A percentile compares a stretch with the other conserved stretches of the same genome.
These are phyloP conservation scores for Aspergillus clavatus DNA, from an alignment of 2,329 filamentous ascomycete genomes.

Conservation along the genomic window DNA sequence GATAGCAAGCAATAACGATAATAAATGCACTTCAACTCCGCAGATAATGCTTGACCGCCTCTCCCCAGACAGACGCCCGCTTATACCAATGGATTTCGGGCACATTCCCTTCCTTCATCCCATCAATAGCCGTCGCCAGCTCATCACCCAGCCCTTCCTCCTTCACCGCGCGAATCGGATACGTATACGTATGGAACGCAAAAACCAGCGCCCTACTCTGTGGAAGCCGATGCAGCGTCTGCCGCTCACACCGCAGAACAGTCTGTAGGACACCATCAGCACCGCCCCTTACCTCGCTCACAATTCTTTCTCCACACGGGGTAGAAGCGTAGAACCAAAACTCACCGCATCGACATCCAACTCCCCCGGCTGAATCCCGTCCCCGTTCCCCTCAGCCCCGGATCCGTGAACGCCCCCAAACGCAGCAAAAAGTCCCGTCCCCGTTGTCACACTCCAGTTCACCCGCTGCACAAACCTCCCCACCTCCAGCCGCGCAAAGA, in stretches of 20 bases:
- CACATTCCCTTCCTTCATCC: conserved; percentile 52
- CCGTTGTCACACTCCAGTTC: conserved; percentile 47
- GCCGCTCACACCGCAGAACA: conserved; percentile 53
- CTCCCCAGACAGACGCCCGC: conserved; percentile 52
- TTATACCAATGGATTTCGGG: conserved; percentile 59
- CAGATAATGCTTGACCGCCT: conserved; percentile 51
- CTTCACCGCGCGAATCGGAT: conserved; percentile 52
- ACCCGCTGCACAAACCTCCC: conserved; percentile 52
- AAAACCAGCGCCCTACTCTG: conserved; percentile 53
- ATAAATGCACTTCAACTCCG: no score
- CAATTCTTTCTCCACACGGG: no score
- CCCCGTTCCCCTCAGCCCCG: conserved; percentile 20
- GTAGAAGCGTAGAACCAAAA: conserved; percentile 3
- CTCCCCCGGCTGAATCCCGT: conserved; percentile 27
- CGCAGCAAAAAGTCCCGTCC: conserved; percentile 38
- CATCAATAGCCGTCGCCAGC: conserved; percentile 56
- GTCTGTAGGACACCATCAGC: conserved; percentile 30
- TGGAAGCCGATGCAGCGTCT: conserved; percentile 58
- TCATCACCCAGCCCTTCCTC: conserved; percentile 52
- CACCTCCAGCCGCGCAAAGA: conserved; percentile 51
- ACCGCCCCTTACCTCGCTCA: no score
- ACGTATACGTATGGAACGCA: conserved; percentile 59
- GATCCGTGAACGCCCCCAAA: conserved; percentile 33
- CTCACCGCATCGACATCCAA: conserved; percentile 44
- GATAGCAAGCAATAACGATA: no score